Conservation (phyloP, 352 stramenopile species). For the Phytophthora nicotianae region DNA sequence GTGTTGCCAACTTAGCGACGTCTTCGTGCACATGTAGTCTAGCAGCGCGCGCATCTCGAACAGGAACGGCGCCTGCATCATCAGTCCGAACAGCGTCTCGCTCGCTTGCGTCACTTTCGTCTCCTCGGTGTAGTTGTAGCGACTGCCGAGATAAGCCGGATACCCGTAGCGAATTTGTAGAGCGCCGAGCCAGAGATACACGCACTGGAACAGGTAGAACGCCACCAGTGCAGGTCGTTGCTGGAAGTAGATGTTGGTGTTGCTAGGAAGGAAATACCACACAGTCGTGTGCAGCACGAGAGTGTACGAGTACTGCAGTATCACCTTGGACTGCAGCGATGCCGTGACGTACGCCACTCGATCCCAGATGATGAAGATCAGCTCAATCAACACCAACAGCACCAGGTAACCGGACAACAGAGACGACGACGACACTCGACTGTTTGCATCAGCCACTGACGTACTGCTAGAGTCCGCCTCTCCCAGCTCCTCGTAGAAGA, state of each 20-base stretch:
- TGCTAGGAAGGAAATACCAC: slow-evolving; percentile 76
- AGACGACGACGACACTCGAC: slow-evolving; percentile 65
- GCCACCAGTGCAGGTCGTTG: slow-evolving; percentile 65
- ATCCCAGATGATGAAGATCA: slow-evolving; percentile 88
- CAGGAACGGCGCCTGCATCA: slow-evolving; percentile 84
- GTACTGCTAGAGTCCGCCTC: slow-evolving; percentile 52
- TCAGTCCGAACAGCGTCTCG: slow-evolving; percentile 73
- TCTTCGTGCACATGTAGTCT: slow-evolving; percentile 89
- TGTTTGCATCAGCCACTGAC: slow-evolving; percentile 46
- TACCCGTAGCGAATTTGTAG: slow-evolving; percentile 90
- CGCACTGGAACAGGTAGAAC: slow-evolving; percentile 85
- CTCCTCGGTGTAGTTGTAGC: slow-evolving; percentile 73
- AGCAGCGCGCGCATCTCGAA: slow-evolving; percentile 89
- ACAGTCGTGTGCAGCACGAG: slow-evolving; percentile 73
- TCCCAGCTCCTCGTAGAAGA: slow-evolving; percentile 81
- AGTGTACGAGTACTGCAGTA: slow-evolving; percentile 79
- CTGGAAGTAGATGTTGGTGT: slow-evolving; percentile 86
- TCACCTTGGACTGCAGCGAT: slow-evolving; percentile 76
- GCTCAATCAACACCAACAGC: slow-evolving; percentile 78
- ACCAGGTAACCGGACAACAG: slow-evolving; percentile 89
- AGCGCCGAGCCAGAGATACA: slow-evolving; percentile 76
- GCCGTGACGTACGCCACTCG: slow-evolving; percentile 80
- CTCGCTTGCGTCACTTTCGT: slow-evolving; percentile 53
- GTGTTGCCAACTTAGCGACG: slow-evolving; percentile 77
- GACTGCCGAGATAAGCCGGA: slow-evolving; percentile 79